Conservation (phyloP, 768 basidiomycete species). For the Xanthoconium purpureum region DNA sequence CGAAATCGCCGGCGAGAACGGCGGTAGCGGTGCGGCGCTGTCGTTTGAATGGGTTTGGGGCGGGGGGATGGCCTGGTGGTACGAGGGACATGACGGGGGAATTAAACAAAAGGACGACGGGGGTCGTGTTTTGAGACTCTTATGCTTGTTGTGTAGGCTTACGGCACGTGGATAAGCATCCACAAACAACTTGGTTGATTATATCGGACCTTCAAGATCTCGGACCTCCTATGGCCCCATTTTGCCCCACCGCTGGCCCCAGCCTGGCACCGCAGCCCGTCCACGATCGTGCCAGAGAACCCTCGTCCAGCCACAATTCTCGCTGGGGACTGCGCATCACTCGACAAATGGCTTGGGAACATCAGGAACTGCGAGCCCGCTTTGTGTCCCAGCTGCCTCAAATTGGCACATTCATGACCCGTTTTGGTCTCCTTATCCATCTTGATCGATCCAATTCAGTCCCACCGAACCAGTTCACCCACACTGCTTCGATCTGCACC, state of each 20-base stretch:
- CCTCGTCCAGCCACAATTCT: not conserved
- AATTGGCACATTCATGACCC: conserved; percentile 13
- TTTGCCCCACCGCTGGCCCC: no score
- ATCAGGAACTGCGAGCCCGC: conserved; percentile 28
- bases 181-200: conserved; percentile 35
- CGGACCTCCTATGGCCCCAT: not conserved
- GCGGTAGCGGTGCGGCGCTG: conserved; percentile 65
- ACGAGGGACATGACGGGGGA: conserved; percentile 23
- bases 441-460: conserved; percentile 17
- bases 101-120: conserved; percentile 16
- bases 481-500: conserved; percentile 10
- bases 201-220: conserved; percentile 28
- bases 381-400: conserved; percentile 26
- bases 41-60: conserved; percentile 31
- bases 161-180: conserved; percentile 37
- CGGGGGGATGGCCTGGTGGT: conserved; percentile 9
- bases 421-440: conserved; percentile 22
- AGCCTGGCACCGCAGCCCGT: not conserved
- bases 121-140: conserved; percentile 34
- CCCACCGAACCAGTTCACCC: conserved; percentile 15
- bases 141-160: conserved; percentile 34
- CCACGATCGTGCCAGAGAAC: not conserved
- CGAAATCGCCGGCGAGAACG: conserved; percentile 74
- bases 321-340: not conserved
- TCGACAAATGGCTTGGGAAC: conserved; percentile 24